Conservation (phyloP, 495 filamentous ascomycete genomes). For the Talaromyces stipitatus region DNA sequence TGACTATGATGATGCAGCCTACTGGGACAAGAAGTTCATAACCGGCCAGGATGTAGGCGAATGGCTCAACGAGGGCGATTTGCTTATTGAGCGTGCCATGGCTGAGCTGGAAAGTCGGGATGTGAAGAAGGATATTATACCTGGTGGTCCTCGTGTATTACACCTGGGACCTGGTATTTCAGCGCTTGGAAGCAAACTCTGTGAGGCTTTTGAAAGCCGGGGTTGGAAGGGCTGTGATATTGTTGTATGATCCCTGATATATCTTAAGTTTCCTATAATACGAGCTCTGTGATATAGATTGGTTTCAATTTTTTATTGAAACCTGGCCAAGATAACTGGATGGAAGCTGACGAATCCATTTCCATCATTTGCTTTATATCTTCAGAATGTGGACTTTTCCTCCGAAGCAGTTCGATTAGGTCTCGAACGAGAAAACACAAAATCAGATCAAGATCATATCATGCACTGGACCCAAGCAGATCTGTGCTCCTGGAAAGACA, state of each 20-base stretch:
- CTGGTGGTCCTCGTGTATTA: conserved; percentile 18
- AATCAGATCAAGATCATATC: conserved; percentile 9
- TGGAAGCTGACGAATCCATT: too few relatives aligned
- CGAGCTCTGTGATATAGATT: too few relatives aligned
- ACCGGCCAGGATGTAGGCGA: conserved; percentile 35
- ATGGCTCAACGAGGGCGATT: conserved; percentile 35
- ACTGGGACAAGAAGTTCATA: conserved; percentile 33
- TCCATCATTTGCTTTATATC: not conserved
- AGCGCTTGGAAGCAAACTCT: conserved; percentile 24
- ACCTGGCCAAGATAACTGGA: too few relatives aligned
- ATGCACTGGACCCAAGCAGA: conserved; percentile 33
- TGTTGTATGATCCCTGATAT: conserved; percentile 20
- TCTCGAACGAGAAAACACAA: conserved; percentile 15
- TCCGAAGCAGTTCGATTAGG: conserved; percentile 34
- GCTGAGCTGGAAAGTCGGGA: conserved; percentile 14
- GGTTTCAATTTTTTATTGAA: too few relatives aligned
- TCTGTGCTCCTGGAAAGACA: conserved; percentile 27
- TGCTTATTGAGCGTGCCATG: conserved; percentile 23
- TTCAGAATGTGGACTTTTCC: conserved; percentile 38
- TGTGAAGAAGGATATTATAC: not conserved
- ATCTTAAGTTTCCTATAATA: too few relatives aligned
- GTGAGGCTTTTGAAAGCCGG: conserved; percentile 21
- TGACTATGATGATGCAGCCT: conserved; percentile 32
- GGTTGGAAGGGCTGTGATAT: conserved; percentile 27
- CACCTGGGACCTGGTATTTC: conserved; percentile 37